Evolutionary conservation across 805 yeast genomes (phyloP).

Genomic region (Schizosaccharomyces octosporus): DNA sequence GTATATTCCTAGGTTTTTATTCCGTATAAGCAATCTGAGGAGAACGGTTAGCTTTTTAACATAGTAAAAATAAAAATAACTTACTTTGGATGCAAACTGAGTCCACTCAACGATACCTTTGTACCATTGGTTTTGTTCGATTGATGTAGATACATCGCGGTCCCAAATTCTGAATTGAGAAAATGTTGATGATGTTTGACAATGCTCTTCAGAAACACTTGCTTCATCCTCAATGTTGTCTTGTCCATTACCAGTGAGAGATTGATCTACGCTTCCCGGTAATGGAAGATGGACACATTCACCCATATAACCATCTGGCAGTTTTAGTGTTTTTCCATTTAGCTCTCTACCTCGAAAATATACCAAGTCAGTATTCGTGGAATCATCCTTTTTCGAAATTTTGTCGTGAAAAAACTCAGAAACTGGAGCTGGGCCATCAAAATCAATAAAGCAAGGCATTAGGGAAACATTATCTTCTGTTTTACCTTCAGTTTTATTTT

Average conservation of each 20-base stretch:
- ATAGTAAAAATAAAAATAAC: not conserved
- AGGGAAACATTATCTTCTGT: not conserved
- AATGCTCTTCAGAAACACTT: not conserved
- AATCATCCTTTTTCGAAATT: not conserved
- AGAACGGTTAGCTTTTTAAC: not conserved
- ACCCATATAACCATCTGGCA: conserved; percentile 9
- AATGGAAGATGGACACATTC: not conserved
- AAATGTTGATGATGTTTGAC: not conserved
- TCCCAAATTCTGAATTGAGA: not conserved
- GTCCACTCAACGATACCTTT: not conserved
- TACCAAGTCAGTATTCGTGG: not conserved
- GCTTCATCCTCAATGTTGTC: not conserved
- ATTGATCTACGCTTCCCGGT: not conserved
- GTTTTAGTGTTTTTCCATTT: not conserved
- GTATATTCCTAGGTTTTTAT: too few species aligned
- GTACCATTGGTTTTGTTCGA: not conserved
- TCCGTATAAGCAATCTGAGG: too few species aligned
- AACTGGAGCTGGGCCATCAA: conserved; percentile 25
- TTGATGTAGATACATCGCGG: not conserved
- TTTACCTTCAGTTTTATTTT: not conserved
- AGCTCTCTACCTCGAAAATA: conserved; percentile 1
- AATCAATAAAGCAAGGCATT: not conserved
- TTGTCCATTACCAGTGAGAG: not conserved
- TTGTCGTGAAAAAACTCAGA: conserved; percentile 3
- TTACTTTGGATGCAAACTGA: not conserved